A percentile compares a stretch with the other conserved stretches of the same genome.
Conservation (phyloP, 495 filamentous ascomycete species). For the Neurospora intermedia region DNA sequence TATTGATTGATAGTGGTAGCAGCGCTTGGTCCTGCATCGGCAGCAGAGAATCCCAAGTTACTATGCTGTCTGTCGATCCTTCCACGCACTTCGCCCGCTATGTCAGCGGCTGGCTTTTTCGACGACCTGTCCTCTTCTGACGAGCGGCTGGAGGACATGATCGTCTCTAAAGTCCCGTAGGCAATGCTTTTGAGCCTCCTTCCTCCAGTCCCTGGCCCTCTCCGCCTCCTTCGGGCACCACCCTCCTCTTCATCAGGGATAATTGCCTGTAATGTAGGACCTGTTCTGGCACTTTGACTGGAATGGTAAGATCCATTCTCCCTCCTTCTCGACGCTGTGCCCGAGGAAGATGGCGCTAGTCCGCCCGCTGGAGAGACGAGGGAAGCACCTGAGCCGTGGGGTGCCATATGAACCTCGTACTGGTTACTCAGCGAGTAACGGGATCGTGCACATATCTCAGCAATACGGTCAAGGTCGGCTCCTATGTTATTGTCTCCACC, state of each 20-base stretch:
- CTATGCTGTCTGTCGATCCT: slow-evolving; percentile 22
- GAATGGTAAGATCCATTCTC: background rate
- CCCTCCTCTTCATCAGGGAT: slow-evolving; percentile 36
- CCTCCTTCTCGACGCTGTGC: slow-evolving; percentile 7
- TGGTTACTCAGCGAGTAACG: slow-evolving; percentile 46
- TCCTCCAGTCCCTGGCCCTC: slow-evolving; percentile 19
- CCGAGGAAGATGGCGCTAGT: slow-evolving; percentile 3
- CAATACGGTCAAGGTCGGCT: slow-evolving; percentile 45
- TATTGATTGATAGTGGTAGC: background rate
- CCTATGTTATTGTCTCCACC: slow-evolving; percentile 25
- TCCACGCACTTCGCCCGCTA: slow-evolving; percentile 39
- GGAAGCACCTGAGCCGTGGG: slow-evolving; percentile 37
- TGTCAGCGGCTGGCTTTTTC: slow-evolving; percentile 40
- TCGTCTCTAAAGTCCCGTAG: slow-evolving; percentile 45
- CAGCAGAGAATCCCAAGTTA: slow-evolving; percentile 8
- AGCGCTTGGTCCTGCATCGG: slow-evolving; percentile 8
- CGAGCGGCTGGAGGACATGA: slow-evolving; percentile 46
- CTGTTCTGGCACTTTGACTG: slow-evolving; percentile 8
- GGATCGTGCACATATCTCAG: slow-evolving; percentile 46
- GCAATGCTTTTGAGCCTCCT: slow-evolving; percentile 32
- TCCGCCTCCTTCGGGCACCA: slow-evolving; percentile 14
- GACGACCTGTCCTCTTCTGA: slow-evolving; percentile 41
- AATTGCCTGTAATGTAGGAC: slow-evolving; percentile 40
- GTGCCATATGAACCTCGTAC: slow-evolving; percentile 48
- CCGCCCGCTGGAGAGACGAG: slow-evolving; percentile 15